Evolutionary conservation across 176 grass and related monocot species (phyloP).

Genomic region (Lolium rigidum): DNA sequence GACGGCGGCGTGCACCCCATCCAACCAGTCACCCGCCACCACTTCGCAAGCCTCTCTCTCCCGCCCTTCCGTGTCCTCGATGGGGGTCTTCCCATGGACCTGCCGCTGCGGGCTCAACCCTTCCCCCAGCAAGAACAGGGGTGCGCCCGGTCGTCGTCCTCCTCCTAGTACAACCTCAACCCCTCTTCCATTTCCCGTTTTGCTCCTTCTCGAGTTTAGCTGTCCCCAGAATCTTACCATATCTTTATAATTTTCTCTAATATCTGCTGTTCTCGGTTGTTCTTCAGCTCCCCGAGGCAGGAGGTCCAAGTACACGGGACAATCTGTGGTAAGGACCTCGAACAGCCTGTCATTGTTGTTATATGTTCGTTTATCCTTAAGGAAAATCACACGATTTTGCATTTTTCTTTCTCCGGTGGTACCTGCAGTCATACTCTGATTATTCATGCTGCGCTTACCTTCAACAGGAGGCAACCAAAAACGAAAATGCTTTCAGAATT

Average conservation of each 20-base stretch:
- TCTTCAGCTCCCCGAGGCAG: conserved; percentile 33
- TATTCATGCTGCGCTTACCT: background rate
- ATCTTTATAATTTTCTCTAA: background rate
- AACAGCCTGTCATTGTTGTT: background rate
- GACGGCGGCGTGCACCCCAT: background rate
- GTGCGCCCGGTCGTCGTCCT: background rate
- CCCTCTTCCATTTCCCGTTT: background rate
- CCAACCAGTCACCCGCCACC: background rate
- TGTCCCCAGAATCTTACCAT: background rate
- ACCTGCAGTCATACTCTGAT: background rate
- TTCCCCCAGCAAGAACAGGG: conserved; percentile 26
- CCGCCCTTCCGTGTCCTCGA: conserved; percentile 1
- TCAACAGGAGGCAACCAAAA: background rate
- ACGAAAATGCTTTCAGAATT: background rate
- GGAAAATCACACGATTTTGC: background rate
- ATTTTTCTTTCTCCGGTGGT: background rate
- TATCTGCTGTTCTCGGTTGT: background rate
- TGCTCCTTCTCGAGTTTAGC: background rate
- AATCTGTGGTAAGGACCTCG: conserved; percentile 64
- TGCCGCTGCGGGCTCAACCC: conserved; percentile 42
- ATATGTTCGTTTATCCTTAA: conserved; percentile 19
- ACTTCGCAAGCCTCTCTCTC: background rate
- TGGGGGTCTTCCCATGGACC: conserved; percentile 35
- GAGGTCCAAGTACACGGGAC: conserved; percentile 79
- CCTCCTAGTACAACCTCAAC: conserved; percentile 24